Base-by-base conservation (phyloP, 2,329 filamentous ascomycete genomes). In the Penicillium fuscoglaucum region DNA sequence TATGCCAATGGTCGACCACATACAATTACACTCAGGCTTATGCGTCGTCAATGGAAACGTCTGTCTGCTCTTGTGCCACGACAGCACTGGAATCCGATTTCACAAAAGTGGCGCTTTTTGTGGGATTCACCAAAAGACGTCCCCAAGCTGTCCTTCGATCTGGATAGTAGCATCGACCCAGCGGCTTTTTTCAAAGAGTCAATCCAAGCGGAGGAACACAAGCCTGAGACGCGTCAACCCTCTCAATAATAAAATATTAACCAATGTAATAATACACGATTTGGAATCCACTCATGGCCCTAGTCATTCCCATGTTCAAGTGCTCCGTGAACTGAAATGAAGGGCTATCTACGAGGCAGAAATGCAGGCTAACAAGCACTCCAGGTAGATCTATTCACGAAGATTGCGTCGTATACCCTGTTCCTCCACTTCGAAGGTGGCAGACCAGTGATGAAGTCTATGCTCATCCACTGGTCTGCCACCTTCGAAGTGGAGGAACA, bases 1-100 rank as follows among this genome's bases (percentile, higher is more conserved):
- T 77, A 70, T 57, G 59, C 53, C 8, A 62, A 65, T 51, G 76
- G 76, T 8, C 72, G 77, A 35, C 76, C 77, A 15, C 77, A 78
- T 58, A 62, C 61, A 4, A 72, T 79, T 41, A 78, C 74, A 6
- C 57, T 67, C 19, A 70, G 76, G 13, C 70, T 78, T 47, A 76
- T 80, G 70, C 65, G 61, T 10, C 69, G 72, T 29, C 55, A 72
- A 17, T 78, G 76, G 76, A 66, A 66, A 44, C 73, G 70, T n/a
- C 61, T 77, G 26, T 72, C 70, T 35, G 61, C 61, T 40, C 45
- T 74, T 17, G 68, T 74, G 1, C 76, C 76, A 19, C 68, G 66
- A 9, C 65, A 68, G 55, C 55, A 55, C 17, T 70, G 64, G 64
- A 64, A 69, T 55, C 49, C 58, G 2, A 40, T 33, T 13, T 59